phyloP scores from a whole-genome alignment of 164 flowering plant genomes.

The Nelumbo lutea region DNA sequence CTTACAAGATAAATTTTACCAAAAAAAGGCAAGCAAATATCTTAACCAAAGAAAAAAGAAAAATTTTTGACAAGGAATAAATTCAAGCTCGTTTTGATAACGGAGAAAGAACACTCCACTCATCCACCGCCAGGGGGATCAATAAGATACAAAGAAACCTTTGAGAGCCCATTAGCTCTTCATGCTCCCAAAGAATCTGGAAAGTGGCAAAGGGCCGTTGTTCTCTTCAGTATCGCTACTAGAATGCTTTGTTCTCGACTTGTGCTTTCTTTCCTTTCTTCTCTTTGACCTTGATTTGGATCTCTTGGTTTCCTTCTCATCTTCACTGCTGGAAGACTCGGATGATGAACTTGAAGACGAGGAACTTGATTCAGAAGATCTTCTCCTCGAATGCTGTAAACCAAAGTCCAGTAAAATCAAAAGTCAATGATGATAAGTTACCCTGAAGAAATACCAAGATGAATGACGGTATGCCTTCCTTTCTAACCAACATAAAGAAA shows the following conservation, averaged over 20 bases:
- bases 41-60: too few species aligned
- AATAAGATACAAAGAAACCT: neutral
- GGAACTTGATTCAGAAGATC: constrained; percentile 59
- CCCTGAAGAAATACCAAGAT: too few species aligned
- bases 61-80: neutral
- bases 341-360: constrained; percentile 78
- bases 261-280: constrained; percentile 65
- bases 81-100: neutral
- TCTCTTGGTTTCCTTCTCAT: constrained; percentile 63
- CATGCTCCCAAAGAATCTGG: constrained; percentile 75
- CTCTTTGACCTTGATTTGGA: constrained; percentile 74
- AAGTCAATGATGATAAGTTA: neutral
- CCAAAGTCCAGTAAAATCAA: neutral
- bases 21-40: too few species aligned
- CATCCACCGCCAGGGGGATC: neutral
- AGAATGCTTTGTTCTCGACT: constrained; percentile 51
- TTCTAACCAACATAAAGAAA: too few species aligned
- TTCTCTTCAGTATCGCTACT: constrained; percentile 42
- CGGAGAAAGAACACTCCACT: neutral
- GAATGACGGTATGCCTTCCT: too few species aligned
- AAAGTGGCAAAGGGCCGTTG: constrained; percentile 90
- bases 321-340: constrained; percentile 73
- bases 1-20: too few species aligned
- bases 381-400: constrained; percentile 64
- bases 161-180: constrained; percentile 41